phyloP scores from a whole-genome alignment of 1,139 yeast species.

The Yamadazyma sp. region DNA sequence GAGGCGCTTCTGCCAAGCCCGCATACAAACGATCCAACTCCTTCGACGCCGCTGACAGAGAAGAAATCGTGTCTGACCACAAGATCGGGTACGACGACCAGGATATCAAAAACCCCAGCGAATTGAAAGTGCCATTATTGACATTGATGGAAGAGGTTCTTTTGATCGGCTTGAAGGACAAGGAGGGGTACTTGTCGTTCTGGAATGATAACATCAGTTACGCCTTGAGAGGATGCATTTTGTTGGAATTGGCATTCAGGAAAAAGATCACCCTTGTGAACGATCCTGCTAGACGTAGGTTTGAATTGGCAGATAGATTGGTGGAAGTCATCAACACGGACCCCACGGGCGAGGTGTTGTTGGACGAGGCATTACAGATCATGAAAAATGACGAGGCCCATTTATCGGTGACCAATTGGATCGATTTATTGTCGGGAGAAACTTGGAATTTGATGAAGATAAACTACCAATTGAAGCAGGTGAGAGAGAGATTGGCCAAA shows the following conservation, averaged over 20 bases:
- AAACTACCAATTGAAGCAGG: slow-evolving; percentile 93
- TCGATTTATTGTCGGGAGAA: slow-evolving; percentile 90
- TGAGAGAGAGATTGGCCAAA: slow-evolving; percentile 92
- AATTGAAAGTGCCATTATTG: slow-evolving; percentile 60
- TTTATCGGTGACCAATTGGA: slow-evolving; percentile 87
- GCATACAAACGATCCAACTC: slow-evolving; percentile 12
- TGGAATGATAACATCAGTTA: slow-evolving; percentile 98
- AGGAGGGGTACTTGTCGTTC: slow-evolving; percentile 92
- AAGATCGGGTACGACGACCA: slow-evolving; percentile 84
- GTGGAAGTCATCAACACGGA: slow-evolving; percentile 83
- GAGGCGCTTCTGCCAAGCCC: slow-evolving; percentile 13
- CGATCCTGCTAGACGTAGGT: slow-evolving; percentile 90
- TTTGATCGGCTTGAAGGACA: slow-evolving; percentile 88
- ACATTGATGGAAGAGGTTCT: slow-evolving; percentile 96
- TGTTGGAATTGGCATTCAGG: slow-evolving; percentile 88
- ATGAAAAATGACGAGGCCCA: slow-evolving; percentile 84
- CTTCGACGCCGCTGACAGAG: slow-evolving; percentile 22
- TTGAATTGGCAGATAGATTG: slow-evolving; percentile 82
- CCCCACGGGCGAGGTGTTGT: slow-evolving; percentile 90
- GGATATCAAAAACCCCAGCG: slow-evolving; percentile 55
- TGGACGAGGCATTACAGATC: slow-evolving; percentile 89
- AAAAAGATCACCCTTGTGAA: slow-evolving; percentile 85
- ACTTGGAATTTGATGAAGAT: slow-evolving; percentile 97
- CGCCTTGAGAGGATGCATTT: slow-evolving; percentile 91
- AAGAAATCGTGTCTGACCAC: slow-evolving; percentile 30